Base-by-base conservation (phyloP, 2,329 filamentous ascomycete species). In the Rutstroemia sp. region DNA sequence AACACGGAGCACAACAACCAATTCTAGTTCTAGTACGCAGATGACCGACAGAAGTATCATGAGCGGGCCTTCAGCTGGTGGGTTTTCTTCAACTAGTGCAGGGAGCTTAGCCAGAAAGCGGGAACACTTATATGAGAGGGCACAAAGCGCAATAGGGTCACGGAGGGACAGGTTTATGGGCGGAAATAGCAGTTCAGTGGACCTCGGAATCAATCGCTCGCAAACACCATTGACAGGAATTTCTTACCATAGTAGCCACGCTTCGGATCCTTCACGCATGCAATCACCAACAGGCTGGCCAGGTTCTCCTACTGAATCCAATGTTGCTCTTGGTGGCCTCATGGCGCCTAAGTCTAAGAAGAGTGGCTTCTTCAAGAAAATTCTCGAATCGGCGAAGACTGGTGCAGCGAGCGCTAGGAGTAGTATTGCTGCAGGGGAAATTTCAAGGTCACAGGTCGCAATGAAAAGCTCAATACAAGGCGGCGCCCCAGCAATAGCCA, bases 291-390 rank as follows among this genome's bases (percentile, higher is more conserved):
- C 82, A 19, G 86, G 82, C 1, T 85, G 77, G 77, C 74, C 72
- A 59, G 65, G 69, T 12, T 69, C 73, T 44, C 72, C 83, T 55
- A 74, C 80, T 1, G 82, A 85, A 19, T 87, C 92, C 49, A 79
- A 79, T 0, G 80, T 84, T 41, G 81, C 87, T 0, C 78, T 96
- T 5, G 92, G 92, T 42, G 92, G 92, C 0, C 79, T 97, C 8
- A 77, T 85, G 6, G 75, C 79, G 59, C 91, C 91, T 0, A 88
- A 92, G 72, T 78, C 84, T 1, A 90, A 89, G 61, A 94, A 90
- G 71, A 86, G 86, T 60, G 92, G 90, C 49, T 95, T 97, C 67
- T 94, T 97, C 77, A 94, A 92, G 72, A 95, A 95, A 68, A 92
- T 97, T 65, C 83, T 96, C 30, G 92, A 96, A 62, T 90, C 90